These are phyloP conservation scores for Hymenoscyphus fraxineus DNA, from an alignment of 2,329 filamentous ascomycete genomes.

Conservation along the genomic window DNA sequence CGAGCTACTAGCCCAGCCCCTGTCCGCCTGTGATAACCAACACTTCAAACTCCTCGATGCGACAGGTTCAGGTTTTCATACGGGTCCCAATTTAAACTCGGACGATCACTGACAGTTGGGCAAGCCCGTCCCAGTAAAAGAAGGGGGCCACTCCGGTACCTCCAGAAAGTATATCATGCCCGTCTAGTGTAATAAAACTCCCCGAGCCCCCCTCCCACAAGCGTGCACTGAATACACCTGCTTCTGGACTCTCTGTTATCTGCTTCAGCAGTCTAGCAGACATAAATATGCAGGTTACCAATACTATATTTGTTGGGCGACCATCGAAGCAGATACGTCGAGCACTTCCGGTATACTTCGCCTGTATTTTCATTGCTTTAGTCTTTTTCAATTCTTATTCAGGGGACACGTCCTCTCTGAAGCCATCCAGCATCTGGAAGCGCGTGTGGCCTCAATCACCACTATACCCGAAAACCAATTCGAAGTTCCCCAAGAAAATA, in stretches of 20 bases:
- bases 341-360: constrained; percentile 12
- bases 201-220: not conserved
- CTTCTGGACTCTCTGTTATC: not conserved
- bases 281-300: constrained; percentile 14
- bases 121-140: not conserved
- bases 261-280: not conserved
- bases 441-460: constrained; percentile 5
- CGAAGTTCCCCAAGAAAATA: constrained; percentile 60
- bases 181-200: constrained; percentile 1
- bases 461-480: not conserved
- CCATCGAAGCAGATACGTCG: constrained; percentile 13
- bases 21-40: constrained; percentile 1
- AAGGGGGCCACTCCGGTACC: not conserved
- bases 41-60: constrained; percentile 2
- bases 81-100: constrained; percentile 1
- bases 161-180: not conserved
- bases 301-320: constrained; percentile 6
- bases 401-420: constrained; percentile 4
- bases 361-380: constrained; percentile 13
- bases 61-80: constrained; percentile 3
- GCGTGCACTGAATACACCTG: not conserved
- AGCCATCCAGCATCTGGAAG: constrained; percentile 12
- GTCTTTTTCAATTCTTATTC: constrained; percentile 11
- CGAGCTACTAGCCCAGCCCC: not conserved
- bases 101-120: constrained; percentile 1